Percentiles rank a stretch among this genome's conserved stretches.
Evolutionary conservation across 2,329 filamentous ascomycete genomes (phyloP).

Genomic region (Endothia cerciana): DNA sequence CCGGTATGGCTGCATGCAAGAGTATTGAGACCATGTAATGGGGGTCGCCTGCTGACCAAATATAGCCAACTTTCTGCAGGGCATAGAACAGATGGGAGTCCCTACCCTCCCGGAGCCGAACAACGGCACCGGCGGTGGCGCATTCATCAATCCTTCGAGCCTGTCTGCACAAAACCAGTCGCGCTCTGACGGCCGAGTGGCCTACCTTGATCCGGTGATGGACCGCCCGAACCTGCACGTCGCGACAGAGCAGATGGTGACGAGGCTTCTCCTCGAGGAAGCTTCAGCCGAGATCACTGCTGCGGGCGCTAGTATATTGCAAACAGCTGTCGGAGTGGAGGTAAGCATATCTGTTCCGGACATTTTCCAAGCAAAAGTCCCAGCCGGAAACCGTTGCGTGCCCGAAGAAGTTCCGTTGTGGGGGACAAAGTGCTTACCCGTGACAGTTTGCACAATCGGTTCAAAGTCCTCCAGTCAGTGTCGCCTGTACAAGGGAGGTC

Average conservation of each 20-base stretch:
- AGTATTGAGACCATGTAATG: neutral
- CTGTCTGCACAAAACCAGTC: slow-evolving; percentile 45
- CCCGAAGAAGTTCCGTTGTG: neutral
- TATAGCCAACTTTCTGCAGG: slow-evolving; percentile 43
- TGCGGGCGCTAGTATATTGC: slow-evolving; percentile 20
- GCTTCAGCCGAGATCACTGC: too few species aligned
- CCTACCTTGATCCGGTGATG: slow-evolving; percentile 44
- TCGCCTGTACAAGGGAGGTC: slow-evolving; percentile 37
- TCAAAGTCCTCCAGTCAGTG: slow-evolving; percentile 29
- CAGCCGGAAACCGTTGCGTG: neutral
- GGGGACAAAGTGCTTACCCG: neutral
- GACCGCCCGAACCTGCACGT: slow-evolving; percentile 45
- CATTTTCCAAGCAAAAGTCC: too few species aligned
- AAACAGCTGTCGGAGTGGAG: slow-evolving; percentile 42
- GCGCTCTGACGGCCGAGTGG: slow-evolving; percentile 44
- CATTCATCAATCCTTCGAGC: slow-evolving; percentile 43
- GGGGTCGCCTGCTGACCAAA: slow-evolving; percentile 18
- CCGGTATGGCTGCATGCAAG: slow-evolving; percentile 36
- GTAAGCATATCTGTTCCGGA: slow-evolving; percentile 34
- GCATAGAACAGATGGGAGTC: slow-evolving; percentile 43
- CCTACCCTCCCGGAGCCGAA: slow-evolving; percentile 42
- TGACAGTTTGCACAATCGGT: slow-evolving; percentile 37
- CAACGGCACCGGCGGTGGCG: slow-evolving; percentile 42
- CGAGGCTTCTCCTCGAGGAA: slow-evolving; percentile 38
- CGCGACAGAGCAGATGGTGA: slow-evolving; percentile 44